Evolutionary conservation across 2,329 filamentous ascomycete genomes (phyloP).

Genomic region (Davidsoniella eucalypti): DNA sequence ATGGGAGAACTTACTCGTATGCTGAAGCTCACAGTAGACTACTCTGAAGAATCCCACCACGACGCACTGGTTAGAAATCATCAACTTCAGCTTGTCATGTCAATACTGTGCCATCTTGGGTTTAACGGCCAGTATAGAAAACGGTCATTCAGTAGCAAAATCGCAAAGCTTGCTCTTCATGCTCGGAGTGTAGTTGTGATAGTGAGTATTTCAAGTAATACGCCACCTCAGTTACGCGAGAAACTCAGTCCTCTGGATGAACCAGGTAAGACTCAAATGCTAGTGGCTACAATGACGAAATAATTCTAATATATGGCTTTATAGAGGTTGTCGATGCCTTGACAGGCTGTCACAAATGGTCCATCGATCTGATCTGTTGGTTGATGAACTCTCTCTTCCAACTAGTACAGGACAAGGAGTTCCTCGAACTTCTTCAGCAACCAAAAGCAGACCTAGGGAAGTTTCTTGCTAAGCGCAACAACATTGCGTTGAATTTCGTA

Average conservation of each 20-base stretch:
- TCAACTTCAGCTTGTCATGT: constrained; percentile 58
- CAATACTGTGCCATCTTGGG: constrained; percentile 63
- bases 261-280: constrained; percentile 21
- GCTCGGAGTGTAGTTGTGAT: constrained; percentile 55
- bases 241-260: constrained; percentile 46
- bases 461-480: constrained; percentile 37
- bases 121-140: constrained; percentile 46
- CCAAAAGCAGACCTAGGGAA: constrained; percentile 29
- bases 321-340: constrained; percentile 56
- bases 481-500: constrained; percentile 45
- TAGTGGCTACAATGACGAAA: not conserved
- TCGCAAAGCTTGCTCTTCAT: constrained; percentile 59
- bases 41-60: constrained; percentile 56
- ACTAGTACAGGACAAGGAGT: constrained; percentile 34
- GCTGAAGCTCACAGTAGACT: constrained; percentile 62
- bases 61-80: constrained; percentile 58
- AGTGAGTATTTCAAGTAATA: constrained; percentile 45
- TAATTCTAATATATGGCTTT: not conserved
- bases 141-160: constrained; percentile 52
- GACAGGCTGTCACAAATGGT: constrained; percentile 64
- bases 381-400: constrained; percentile 41
- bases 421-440: constrained; percentile 32
- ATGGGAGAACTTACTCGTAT: constrained; percentile 51
- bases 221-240: constrained; percentile 35
- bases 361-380: constrained; percentile 52